Base-by-base conservation (phyloP, 139 green algal species). In the Chlorella sp. region DNA sequence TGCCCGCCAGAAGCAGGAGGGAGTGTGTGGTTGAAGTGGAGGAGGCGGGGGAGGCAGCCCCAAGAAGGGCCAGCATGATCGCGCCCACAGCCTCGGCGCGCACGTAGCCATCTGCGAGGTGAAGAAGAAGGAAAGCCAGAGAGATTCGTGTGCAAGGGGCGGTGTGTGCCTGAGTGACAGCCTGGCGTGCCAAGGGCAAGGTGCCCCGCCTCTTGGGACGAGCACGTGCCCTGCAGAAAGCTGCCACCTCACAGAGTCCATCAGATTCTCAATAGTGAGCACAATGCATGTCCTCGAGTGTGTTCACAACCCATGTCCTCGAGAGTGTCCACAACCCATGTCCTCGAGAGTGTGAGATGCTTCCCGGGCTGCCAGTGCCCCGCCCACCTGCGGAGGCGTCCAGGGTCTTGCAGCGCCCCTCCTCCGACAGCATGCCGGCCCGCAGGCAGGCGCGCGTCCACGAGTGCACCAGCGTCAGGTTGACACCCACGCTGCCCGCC, bases 351-450 rank as follows among this genome's bases (percentile, higher is more conserved):
- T n/a, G n/a, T n/a, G 60, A 18, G 60, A 68, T 68, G 60, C 60
- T 68, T 68, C 60, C 15, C 60, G 15, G 9, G 48, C 48, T 57
- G 48, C 48, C 53, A 1, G 84, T 92, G 1, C 80, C 93, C 0
- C 89, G 85, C 11, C 91, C 93, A 90, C 89, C 92, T 73, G 93
- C 93, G 3, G 86, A 89, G 3, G 93, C 93, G 81, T 98, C 97
- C 36, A 99, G 91, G 7, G 97, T 98, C 91, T 98, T 99, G 92
- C 97, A 99, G 75, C 96, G 92, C 19, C 96, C 97, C 30, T 97
- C 95, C 5, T 93, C 82, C 0, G 96, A 92, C 60, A 99, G 94
- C 94, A 88, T 96, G 90, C 60, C 93, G 57, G 92, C 86, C 0
- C 91, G 82, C 32, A 92, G 83, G 88, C 92, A 94, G 68, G 93